These are phyloP conservation scores for Syzygium malaccense DNA, from an alignment of 441 rosid genomes.

Conservation along the genomic window DNA sequence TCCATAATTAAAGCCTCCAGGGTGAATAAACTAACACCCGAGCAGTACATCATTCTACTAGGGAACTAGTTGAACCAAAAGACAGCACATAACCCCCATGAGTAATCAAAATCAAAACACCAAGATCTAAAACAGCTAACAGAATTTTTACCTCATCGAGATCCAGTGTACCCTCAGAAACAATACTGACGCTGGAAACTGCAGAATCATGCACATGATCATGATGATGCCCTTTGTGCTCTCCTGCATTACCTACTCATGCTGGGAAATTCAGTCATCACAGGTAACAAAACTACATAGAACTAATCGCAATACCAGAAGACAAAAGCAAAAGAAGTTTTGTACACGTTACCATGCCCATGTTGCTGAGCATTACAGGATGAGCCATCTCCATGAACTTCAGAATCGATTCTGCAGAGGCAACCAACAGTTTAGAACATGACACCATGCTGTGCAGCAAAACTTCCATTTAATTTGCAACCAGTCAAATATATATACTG, in stretches of 20 bases:
- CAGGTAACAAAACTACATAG: not conserved
- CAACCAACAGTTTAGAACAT: not conserved
- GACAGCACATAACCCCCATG: not conserved
- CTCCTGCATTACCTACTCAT: slow-evolving; percentile 20
- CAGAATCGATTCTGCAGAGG: slow-evolving; percentile 51
- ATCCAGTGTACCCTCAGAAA: slow-evolving; percentile 63
- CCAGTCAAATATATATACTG: not conserved
- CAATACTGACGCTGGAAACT: slow-evolving; percentile 64
- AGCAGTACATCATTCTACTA: not conserved
- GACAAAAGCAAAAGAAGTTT: not conserved
- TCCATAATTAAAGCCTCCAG: not conserved
- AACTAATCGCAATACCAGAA: not conserved
- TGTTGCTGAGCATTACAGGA: slow-evolving; percentile 23
- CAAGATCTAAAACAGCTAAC: not conserved
- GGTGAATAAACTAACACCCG: not conserved
- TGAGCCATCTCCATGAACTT: slow-evolving; percentile 31
- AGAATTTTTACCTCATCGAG: slow-evolving; percentile 49
- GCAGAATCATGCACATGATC: slow-evolving; percentile 61
- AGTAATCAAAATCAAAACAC: not conserved
- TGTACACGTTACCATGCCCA: slow-evolving; percentile 27
- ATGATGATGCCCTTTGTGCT: slow-evolving; percentile 43
- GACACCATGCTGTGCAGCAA: not conserved
- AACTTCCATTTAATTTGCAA: not conserved
- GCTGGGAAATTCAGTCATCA: not conserved
- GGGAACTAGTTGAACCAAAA: not conserved